Percentiles rank a stretch among this genome's conserved stretches.
Evolutionary conservation across 352 stramenopile species (phyloP).

Genomic region (Pythium sp.): DNA sequence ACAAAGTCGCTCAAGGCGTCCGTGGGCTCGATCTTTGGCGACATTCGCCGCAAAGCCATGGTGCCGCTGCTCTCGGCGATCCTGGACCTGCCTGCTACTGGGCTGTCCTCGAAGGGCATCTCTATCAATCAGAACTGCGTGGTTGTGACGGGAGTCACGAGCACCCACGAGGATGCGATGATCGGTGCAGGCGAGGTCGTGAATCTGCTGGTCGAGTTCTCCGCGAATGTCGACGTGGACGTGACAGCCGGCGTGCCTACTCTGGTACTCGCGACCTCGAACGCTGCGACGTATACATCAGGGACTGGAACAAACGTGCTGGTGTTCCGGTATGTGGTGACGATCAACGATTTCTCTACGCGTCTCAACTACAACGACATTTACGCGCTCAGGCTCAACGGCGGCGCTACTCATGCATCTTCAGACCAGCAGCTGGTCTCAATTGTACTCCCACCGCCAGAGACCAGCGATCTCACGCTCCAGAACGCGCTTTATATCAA

Average conservation of each 20-base stretch:
- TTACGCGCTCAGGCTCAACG: constrained; percentile 47
- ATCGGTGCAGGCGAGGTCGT: constrained; percentile 58
- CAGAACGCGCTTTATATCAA: constrained; percentile 31
- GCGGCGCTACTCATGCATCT: constrained; percentile 28
- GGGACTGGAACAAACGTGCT: constrained; percentile 38
- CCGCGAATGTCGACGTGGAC: constrained; percentile 41
- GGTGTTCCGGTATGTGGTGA: constrained; percentile 54
- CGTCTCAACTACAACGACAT: constrained; percentile 38
- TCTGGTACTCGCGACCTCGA: constrained; percentile 39
- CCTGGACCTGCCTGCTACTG: constrained; percentile 33
- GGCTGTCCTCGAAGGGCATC: constrained; percentile 53
- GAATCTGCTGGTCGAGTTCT: constrained; percentile 54
- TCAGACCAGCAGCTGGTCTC: constrained; percentile 24
- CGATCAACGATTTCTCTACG: constrained; percentile 27
- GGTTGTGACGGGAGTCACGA: constrained; percentile 31
- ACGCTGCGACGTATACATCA: constrained; percentile 38
- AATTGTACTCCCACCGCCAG: constrained; percentile 33
- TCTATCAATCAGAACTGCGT: constrained; percentile 50
- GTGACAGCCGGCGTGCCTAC: constrained; percentile 28
- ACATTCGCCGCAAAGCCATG: constrained; percentile 42
- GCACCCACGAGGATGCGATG: constrained; percentile 45
- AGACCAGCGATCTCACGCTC: constrained; percentile 19
- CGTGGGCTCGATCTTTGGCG: constrained; percentile 40
- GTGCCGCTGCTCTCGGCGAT: constrained; percentile 36
- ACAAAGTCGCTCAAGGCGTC: constrained; percentile 33